Evolutionary conservation across 192 early-diverging fungal genomes (phyloP).

Genomic region (Oehlia diaphana): DNA sequence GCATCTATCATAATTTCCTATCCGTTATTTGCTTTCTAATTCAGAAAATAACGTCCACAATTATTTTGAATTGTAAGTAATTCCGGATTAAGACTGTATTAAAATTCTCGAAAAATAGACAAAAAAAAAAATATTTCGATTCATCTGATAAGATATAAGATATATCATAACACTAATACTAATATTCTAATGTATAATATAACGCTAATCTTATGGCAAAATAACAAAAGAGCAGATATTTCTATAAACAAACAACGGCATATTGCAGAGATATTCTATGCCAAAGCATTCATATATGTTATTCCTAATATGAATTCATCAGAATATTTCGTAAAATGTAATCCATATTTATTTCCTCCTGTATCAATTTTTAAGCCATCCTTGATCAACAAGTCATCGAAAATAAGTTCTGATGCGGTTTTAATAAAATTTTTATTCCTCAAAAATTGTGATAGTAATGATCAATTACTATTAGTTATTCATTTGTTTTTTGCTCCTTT

Average conservation of each 20-base stretch:
- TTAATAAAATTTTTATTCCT: not conserved
- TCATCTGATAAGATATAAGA: not conserved
- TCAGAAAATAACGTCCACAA: not conserved
- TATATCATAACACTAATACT: not conserved
- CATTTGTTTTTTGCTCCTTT: not conserved
- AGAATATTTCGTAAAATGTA: not conserved
- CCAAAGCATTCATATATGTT: not conserved
- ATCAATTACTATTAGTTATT: not conserved
- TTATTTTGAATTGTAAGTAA: not conserved
- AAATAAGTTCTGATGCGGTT: not conserved
- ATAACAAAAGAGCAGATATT: not conserved
- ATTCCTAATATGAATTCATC: not conserved
- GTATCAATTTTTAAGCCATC: not conserved
- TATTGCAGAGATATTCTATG: not conserved
- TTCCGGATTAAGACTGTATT: not conserved
- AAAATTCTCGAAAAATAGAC: not conserved
- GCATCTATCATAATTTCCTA: not conserved
- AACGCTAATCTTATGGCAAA: not conserved
- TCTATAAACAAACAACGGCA: not conserved
- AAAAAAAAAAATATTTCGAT: not conserved
- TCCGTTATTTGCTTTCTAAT: not conserved
- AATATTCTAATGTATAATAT: not conserved
- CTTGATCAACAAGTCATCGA: not conserved
- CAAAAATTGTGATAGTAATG: not conserved
- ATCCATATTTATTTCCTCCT: not conserved